These are phyloP conservation scores for Ziziphus jujuba DNA, from an alignment of 306 rosid species.

Conservation along the genomic window DNA sequence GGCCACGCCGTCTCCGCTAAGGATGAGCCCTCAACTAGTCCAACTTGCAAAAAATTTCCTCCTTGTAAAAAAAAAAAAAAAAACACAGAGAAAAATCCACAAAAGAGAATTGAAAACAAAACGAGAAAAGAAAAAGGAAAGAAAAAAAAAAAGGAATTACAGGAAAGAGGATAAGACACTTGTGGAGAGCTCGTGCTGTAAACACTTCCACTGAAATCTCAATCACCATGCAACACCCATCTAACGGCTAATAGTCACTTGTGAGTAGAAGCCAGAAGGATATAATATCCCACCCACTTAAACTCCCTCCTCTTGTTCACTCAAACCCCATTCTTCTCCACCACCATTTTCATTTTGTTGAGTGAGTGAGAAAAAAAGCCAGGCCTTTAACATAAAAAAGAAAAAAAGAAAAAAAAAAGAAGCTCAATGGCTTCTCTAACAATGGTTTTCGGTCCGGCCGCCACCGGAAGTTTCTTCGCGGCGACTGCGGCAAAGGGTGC, in stretches of 20 bases:
- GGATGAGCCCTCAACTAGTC: constrained; percentile 35
- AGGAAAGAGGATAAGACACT: constrained; percentile 59
- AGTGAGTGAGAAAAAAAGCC: not conserved
- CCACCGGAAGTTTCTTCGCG: constrained; percentile 46
- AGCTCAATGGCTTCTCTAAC: constrained; percentile 66
- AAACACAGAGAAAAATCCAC: not conserved
- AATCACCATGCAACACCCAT: constrained; percentile 25
- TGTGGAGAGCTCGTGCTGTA: constrained; percentile 60
- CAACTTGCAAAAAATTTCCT: constrained; percentile 26
- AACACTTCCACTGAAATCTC: constrained; percentile 27
- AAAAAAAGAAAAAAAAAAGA: too few relatives aligned
- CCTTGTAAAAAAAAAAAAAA: constrained; percentile 10
- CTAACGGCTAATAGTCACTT: constrained; percentile 34
- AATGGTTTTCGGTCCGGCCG: constrained; percentile 56
- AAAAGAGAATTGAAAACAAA: not conserved
- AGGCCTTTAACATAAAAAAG: not conserved
- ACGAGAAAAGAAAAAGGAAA: not conserved
- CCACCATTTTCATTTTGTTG: not conserved
- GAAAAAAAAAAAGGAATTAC: not conserved
- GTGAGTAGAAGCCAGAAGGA: constrained; percentile 13
- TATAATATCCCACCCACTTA: constrained; percentile 27
- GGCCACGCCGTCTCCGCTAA: constrained; percentile 26
- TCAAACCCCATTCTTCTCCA: not conserved
- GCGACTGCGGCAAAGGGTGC: constrained; percentile 62
- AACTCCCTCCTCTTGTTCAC: not conserved